A percentile compares a stretch with the other conserved stretches of the same genome.
Conservation (phyloP, 2,329 filamentous ascomycete species). For the Scleromitrula shiraiana region DNA sequence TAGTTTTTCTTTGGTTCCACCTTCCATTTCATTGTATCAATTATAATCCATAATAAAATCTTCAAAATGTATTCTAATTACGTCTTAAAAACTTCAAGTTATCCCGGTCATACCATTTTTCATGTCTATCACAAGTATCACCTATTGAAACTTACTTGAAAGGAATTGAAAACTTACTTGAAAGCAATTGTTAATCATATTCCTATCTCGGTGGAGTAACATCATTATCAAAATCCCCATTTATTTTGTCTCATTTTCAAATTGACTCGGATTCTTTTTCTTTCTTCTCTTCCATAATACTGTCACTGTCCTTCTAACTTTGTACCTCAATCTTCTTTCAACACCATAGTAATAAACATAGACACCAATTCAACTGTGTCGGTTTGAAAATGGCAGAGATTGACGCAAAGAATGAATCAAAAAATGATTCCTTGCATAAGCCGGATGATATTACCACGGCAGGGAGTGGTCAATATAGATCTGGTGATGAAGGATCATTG, state of each 20-base stretch:
- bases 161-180: neutral
- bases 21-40: neutral
- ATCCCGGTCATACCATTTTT: neutral
- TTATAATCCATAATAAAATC: too few species aligned
- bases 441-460: constrained; percentile 1
- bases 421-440: neutral
- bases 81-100: constrained; percentile 3
- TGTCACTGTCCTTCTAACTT: too few species aligned
- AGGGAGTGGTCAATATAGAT: neutral
- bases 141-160: constrained; percentile 2
- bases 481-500: constrained; percentile 10
- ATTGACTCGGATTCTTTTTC: neutral
- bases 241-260: constrained; percentile 2
- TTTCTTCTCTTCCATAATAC: neutral
- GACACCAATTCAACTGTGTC: neutral
- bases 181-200: constrained; percentile 7
- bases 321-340: too few species aligned
- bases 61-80: constrained; percentile 1
- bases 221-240: neutral
- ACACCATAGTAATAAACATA: too few species aligned
- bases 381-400: neutral
- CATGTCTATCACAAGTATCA: neutral
- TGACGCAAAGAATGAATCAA: neutral
- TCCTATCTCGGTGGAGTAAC: constrained; percentile 3
- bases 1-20: neutral